Base-by-base conservation (phyloP, 345 rosid genomes). In the Lenwebbia sp. region DNA sequence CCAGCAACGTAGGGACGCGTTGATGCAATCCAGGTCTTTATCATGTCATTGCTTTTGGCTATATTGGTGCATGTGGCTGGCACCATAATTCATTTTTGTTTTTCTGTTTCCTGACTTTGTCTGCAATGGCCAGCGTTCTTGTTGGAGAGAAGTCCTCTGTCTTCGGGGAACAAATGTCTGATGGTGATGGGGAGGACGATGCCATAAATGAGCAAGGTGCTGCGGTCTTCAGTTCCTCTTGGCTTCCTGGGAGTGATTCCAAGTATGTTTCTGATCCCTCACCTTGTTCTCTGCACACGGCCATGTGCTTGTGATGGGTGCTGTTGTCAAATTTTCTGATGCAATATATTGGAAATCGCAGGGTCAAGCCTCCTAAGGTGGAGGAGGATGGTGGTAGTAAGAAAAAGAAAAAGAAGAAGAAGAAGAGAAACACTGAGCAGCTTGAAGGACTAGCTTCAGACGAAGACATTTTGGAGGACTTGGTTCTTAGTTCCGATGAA, bases 391-490 rank as follows among this genome's bases (percentile, higher is more conserved):
- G 51, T 8, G 5, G 41, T 40, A 40, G 5, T 4, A 57, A 83
- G 86, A 93, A 91, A 87, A 93, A 90, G 85, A 87, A 92, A 84
- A 90, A 90, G 90, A 89, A 92, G 82, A 93, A 88, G 56, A 92
- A 88, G 88, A 89, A 89, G 85, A 90, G 82, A 87, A 90, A 76
- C 75, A 86, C 25, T 54, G 82, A 81, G 86, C 88, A 81, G 74
- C 86, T 87, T 7, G 94, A 89, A 82, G 89, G 86, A 26, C 88
- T 76, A 12, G 92, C 88, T 82, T 85, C 85, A 54, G 99, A 94
- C 55, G 98, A 96, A 89, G 99, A 97, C 54, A 88, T 96, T 83
- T 96, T 97, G 83, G 98, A 94, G 89, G 99, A 97, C 87, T 91
- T 95, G 88, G 91, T 95, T 70, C 92, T 96, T 50, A 96, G 99